Base-by-base conservation (phyloP, 2,329 filamentous ascomycete genomes). In the Diplodia seriata region DNA sequence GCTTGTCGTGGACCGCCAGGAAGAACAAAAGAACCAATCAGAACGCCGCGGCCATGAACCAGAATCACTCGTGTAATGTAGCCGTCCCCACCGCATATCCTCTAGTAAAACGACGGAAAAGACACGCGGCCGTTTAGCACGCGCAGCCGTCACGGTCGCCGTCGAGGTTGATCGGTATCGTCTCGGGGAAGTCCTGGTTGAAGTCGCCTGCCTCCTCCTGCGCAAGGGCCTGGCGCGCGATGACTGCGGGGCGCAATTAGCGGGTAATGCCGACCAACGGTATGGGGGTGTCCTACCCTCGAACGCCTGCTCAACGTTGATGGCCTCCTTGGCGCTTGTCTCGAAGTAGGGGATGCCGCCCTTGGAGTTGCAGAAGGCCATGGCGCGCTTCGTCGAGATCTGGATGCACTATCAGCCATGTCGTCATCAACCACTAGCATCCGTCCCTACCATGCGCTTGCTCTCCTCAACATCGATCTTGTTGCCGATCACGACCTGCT, bases 381-480 rank as follows among this genome's bases (percentile, higher is more conserved):
- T 94, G 69, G 95, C 95, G 71, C 95, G 88, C 87, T 98, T 98
- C 76, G 91, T 94, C 36, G 93, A 97, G 75, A 99, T 96, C 90
- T 92, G 68, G 23, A 20, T 64, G n/a, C 15, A 57, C 20, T 18
- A 51, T 54, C 18, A 56, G 33, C 38, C 29, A 49, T 49, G 38
- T 26, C 31, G 33, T 49, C 59, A 63, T 51, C 29, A 29, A n/a
- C 20, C 33, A 26, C 23, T 31, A 29, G 59, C 59, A 38, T 15
- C 47, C 20, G 4, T 36, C 80, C 86, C 74, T 78, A 91, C 91
- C 85, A 95, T 93, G 79, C 95, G 88, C 86, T 97, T 97, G 85
- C 91, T 97, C 83, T 98, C 95, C 79, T 97, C 95, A 55, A 97
- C 90, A 83, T 99, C 95, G 75, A 99, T 97, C 87, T 99, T 99